Percentiles rank a stretch among this genome's conserved stretches.
Conservation (phyloP, 345 rosid genomes). For the Eucalyptus shirleyi region DNA sequence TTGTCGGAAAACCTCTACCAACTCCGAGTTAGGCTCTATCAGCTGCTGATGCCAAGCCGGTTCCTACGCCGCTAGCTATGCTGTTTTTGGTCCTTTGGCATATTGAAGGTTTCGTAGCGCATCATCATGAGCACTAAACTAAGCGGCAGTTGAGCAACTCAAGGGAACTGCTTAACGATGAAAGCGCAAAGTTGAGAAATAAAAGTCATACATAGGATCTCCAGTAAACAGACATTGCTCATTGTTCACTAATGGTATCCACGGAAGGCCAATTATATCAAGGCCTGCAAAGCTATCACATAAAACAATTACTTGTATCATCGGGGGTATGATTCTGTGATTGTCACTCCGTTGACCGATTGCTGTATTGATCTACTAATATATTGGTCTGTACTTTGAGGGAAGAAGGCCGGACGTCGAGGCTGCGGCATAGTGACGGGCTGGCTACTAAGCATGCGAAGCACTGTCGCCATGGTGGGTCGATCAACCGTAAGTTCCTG, state of each 20-base stretch:
- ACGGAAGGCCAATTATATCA: neutral
- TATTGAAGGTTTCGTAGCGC: neutral
- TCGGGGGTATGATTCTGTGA: neutral
- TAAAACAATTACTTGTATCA: neutral
- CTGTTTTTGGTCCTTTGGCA: neutral
- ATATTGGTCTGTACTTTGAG: neutral
- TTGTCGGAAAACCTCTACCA: neutral
- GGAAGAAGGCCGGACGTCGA: neutral
- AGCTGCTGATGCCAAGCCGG: neutral
- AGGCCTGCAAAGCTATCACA: neutral
- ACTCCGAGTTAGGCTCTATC: neutral
- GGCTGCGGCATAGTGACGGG: neutral
- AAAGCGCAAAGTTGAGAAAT: neutral
- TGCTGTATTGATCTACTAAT: neutral
- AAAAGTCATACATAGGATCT: neutral
- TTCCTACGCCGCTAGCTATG: neutral
- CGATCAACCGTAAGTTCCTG: neutral
- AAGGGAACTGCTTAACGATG: neutral
- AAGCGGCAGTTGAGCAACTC: neutral
- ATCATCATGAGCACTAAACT: neutral
- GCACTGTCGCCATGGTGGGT: neutral
- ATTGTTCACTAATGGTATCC: neutral
- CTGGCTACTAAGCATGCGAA: neutral
- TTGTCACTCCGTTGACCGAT: neutral
- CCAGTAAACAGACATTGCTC: neutral